Conservation (phyloP, 805 yeast species). For the Ogataea naganishii region DNA sequence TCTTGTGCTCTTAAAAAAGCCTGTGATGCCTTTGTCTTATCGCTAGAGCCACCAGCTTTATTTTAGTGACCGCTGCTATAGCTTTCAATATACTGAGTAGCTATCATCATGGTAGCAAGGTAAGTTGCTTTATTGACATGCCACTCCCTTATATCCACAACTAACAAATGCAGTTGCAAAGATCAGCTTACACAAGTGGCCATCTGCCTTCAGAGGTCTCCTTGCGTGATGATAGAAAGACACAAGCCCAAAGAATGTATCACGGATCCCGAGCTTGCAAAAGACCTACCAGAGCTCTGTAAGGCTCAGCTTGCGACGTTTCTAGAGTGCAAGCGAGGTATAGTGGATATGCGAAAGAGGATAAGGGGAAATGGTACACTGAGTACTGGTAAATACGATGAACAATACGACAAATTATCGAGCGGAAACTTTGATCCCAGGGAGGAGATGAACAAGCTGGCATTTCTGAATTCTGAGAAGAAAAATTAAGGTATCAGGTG, state of each 20-base stretch:
- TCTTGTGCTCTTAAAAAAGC: too few species aligned
- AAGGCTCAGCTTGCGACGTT: slow-evolving; percentile 77
- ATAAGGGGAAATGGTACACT: slow-evolving; percentile 90
- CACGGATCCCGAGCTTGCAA: slow-evolving; percentile 66
- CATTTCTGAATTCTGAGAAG: slow-evolving; percentile 44
- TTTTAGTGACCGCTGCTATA: too few species aligned
- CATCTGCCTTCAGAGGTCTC: slow-evolving; percentile 89
- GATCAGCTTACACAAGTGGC: slow-evolving; percentile 96
- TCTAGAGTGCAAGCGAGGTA: slow-evolving; percentile 85
- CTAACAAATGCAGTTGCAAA: slow-evolving; percentile 53
- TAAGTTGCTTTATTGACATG: slow-evolving; percentile 18
- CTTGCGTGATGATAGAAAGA: slow-evolving; percentile 87
- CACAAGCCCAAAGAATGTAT: slow-evolving; percentile 85
- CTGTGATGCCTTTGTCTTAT: too few species aligned
- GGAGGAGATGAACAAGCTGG: slow-evolving; percentile 71
- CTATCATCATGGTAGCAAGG: slow-evolving; percentile 43
- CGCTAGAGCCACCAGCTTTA: too few species aligned
- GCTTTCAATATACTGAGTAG: too few species aligned
- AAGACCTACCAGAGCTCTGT: slow-evolving; percentile 81
- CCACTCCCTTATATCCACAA: not conserved
- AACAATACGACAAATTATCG: slow-evolving; percentile 70
- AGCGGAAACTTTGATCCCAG: slow-evolving; percentile 75
- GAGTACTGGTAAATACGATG: slow-evolving; percentile 89
- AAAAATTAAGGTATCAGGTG: slow-evolving; percentile 26
- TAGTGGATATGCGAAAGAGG: slow-evolving; percentile 84